phyloP scores from a whole-genome alignment of 208 protist species.

The Acanthamoeba rhysodes region DNA sequence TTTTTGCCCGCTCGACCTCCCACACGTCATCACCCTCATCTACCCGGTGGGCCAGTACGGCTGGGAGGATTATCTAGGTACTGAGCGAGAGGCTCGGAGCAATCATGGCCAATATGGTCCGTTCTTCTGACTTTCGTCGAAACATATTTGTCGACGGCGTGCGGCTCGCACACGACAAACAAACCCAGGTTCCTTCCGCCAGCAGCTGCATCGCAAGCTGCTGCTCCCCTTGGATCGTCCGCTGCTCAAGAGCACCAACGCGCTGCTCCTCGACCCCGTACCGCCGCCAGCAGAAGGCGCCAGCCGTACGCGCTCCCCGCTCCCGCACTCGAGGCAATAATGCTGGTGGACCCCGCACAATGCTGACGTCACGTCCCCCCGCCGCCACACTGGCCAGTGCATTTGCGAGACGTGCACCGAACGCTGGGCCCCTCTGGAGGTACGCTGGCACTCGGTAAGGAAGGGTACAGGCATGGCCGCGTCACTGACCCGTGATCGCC shows the following conservation, averaged over 20 bases:
- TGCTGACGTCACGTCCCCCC: too few relatives aligned
- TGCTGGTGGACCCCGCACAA: too few relatives aligned
- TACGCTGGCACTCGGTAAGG: not conserved
- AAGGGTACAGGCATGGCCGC: not conserved
- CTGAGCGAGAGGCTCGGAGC: not conserved
- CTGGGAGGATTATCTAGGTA: conserved; percentile 20
- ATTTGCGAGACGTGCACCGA: conserved; percentile 62
- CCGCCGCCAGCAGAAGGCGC: not conserved
- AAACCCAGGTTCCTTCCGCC: conserved; percentile 17
- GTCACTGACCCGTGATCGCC: not conserved
- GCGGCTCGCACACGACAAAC: not conserved
- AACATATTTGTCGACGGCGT: too few relatives aligned
- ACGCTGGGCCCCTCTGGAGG: conserved; percentile 66
- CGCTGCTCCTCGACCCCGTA: not conserved
- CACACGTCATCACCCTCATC: conserved; percentile 47
- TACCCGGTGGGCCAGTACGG: conserved; percentile 38
- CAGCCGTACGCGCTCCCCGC: not conserved
- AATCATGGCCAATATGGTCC: too few relatives aligned
- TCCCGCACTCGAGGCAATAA: not conserved
- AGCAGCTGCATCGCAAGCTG: conserved; percentile 1
- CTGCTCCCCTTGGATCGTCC: conserved; percentile 61
- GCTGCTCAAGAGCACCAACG: conserved; percentile 38
- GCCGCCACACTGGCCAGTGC: not conserved
- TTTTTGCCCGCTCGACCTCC: not conserved
- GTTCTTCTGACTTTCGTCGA: too few relatives aligned